Base-by-base conservation (phyloP, 352 stramenopile species). In the Phytophthora pinifolia region DNA sequence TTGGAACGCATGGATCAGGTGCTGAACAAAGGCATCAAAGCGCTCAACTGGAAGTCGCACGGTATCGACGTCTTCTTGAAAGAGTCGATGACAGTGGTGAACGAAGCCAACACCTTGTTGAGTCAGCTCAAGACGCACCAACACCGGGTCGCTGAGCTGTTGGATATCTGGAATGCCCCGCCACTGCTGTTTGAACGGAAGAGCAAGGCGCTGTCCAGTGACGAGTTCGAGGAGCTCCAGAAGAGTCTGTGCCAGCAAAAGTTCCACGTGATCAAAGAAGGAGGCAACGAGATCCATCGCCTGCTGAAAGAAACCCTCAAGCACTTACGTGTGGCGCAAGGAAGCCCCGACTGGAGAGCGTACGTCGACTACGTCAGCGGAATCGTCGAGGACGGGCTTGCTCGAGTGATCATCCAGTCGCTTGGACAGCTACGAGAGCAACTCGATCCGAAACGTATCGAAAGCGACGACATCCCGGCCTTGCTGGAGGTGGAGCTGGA, bases 21-120 rank as follows among this genome's bases (percentile, higher is more conserved):
- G 9, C 54, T 98, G 4, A 79, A 74, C 14, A 93, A 97, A 60
- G 92, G 91, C 4, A 86, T 98, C 10, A 91, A 91, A 51, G 58
- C 76, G 3, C 70, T 98, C 7, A 98, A 98, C 53, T 98, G 92
- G 92, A 97, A 97, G 39, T 95, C 77, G 5, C 89, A 96, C 30
- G 89, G 89, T 15, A 98, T 98, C 44, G 89, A 97, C 37, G 70
- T 92, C 4, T 98, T 98, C 33, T 55, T 97, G 29, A 96, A 92
- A 43, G 88, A 96, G 38, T 84, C 83, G 14, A 90, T 96, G 75
- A 74, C 79, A 0, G 76, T 96, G 30, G 89, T 97, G 29, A 94
- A 95, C 38, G 87, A 96, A 46, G 84, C 92, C 0, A 94, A 89
- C 44, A 63, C 77, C 1, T 74, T 96, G 9, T 39, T 98, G n/a